Percentiles rank a stretch among this genome's conserved stretches.
Conservation (phyloP, 2,329 filamentous ascomycete species). For the Ascochyta fabae region DNA sequence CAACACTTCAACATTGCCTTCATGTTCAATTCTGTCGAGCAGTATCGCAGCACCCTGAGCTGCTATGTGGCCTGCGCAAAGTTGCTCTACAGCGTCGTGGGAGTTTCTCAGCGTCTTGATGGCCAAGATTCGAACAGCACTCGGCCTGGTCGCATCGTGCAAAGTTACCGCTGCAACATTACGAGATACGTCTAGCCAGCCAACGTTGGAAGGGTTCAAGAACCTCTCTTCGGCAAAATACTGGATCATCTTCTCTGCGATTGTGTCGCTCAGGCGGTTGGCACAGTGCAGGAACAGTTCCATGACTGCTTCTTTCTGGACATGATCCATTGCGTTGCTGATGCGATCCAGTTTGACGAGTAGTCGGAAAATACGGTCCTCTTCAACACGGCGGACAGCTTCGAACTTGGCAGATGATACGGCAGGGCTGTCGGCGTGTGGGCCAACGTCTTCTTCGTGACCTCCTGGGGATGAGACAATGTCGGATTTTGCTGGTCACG, state of each 20-base stretch:
- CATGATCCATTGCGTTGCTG: conserved; percentile 55
- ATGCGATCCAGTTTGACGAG: conserved; percentile 38
- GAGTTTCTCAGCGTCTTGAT: conserved; percentile 64
- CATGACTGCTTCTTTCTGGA: conserved; percentile 71
- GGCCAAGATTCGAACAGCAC: conserved; percentile 67
- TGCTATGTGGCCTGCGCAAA: conserved; percentile 64
- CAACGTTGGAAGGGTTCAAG: conserved; percentile 72
- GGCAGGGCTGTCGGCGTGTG: conserved; percentile 18
- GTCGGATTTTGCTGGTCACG: not conserved
- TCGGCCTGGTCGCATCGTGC: conserved; percentile 65
- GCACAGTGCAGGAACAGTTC: conserved; percentile 70
- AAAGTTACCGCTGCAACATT: conserved; percentile 69
- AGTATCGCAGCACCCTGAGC: conserved; percentile 66
- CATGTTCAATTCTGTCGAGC: conserved; percentile 65
- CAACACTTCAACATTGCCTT: conserved; percentile 70
- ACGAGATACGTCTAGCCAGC: conserved; percentile 70
- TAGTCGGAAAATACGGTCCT: conserved; percentile 37
- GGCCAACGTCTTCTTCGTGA: conserved; percentile 21
- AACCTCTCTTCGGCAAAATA: conserved; percentile 73
- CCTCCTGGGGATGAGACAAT: conserved; percentile 22
- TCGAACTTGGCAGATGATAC: conserved; percentile 11
- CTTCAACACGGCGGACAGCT: conserved; percentile 21
- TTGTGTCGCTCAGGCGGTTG: conserved; percentile 67
- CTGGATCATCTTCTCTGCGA: conserved; percentile 68
- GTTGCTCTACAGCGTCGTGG: conserved; percentile 59